Evolutionary conservation across 148 eudicot genomes (phyloP).

Genomic region (Tetragonia tetragonoides): DNA sequence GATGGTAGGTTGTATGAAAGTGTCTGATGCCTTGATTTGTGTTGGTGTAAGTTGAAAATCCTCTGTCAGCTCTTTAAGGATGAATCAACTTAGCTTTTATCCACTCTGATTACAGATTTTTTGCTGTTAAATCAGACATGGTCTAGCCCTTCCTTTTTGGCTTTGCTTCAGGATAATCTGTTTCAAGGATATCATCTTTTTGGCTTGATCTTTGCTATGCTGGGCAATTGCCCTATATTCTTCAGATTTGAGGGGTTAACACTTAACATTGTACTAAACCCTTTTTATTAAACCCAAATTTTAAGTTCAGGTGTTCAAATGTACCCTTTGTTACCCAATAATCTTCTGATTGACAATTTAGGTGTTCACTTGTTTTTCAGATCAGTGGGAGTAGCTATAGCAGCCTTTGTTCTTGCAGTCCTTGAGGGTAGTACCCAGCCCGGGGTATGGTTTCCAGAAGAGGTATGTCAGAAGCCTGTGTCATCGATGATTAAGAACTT

Average conservation of each 20-base stretch:
- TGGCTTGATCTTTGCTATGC: not conserved
- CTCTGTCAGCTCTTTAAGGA: no score
- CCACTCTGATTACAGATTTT: not conserved
- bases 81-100: not conserved
- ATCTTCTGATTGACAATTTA: not conserved
- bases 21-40: no score
- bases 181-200: not conserved
- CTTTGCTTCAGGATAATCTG: not conserved
- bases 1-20: no score
- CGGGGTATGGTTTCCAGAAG: conserved; percentile 99
- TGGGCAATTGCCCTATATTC: not conserved
- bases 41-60: no score
- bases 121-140: not conserved
- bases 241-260: not conserved
- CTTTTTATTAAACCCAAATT: no score
- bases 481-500: not conserved
- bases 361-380: conserved; percentile 41
- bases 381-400: conserved; percentile 72
- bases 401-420: conserved; percentile 85
- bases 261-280: not conserved
- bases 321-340: not conserved
- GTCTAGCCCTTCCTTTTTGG: not conserved
- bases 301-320: not conserved
- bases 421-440: conserved; percentile 93
- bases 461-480: conserved; percentile 48